phyloP scores from a whole-genome alignment of 192 early-diverging fungal genomes.

The Rhizophagus sp. region DNA sequence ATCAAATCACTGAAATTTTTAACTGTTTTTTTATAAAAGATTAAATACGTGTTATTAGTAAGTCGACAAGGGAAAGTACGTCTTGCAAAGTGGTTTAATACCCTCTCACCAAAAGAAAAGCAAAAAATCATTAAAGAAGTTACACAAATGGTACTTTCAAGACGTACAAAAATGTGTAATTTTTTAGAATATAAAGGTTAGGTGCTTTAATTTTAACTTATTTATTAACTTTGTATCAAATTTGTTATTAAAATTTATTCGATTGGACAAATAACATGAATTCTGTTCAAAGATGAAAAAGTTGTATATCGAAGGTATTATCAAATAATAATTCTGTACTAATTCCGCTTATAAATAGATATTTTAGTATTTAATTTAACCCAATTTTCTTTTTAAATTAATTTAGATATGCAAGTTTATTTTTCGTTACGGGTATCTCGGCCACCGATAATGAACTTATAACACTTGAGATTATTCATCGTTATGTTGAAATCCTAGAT shows the following conservation, averaged over 20 bases:
- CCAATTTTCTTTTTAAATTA: background rate
- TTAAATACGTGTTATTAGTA: conserved; percentile 78
- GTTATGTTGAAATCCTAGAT: conserved; percentile 97
- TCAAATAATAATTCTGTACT: background rate
- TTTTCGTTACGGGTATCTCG: conserved; percentile 95
- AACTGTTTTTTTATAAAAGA: conserved; percentile 36
- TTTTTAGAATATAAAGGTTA: conserved; percentile 94
- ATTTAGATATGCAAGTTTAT: conserved; percentile 90
- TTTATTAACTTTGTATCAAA: conserved; percentile 3
- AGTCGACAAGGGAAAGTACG: conserved; percentile 84
- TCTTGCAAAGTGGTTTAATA: conserved; percentile 81
- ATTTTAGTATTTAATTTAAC: background rate
- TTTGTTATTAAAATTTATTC: background rate
- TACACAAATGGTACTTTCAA: conserved; percentile 81
- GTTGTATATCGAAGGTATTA: conserved; percentile 62
- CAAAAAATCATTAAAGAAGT: conserved; percentile 93
- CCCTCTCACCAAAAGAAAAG: conserved; percentile 86
- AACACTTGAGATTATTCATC: conserved; percentile 93
- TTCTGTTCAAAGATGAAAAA: conserved; percentile 50
- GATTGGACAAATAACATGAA: background rate
- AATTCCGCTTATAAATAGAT: background rate
- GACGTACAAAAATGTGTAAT: conserved; percentile 96
- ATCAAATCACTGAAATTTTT: background rate
- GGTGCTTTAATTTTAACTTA: conserved; percentile 4
- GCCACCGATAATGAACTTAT: conserved; percentile 93